Conservation (phyloP, 2,329 filamentous ascomycete species). For the Fusarium citri region DNA sequence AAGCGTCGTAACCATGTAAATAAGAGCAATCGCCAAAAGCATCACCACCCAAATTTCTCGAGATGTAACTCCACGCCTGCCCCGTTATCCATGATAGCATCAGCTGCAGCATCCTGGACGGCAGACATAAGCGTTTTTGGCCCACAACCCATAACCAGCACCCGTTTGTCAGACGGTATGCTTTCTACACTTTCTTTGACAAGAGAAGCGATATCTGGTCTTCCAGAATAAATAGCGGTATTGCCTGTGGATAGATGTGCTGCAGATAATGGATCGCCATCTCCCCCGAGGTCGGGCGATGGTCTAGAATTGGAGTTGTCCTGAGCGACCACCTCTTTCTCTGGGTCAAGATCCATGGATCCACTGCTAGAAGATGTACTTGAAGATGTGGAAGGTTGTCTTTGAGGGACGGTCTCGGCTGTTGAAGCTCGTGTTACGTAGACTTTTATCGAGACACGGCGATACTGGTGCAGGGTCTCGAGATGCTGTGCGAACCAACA, state of each 20-base stretch:
- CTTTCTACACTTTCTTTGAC: constrained; percentile 49
- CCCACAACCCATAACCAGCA: constrained; percentile 61
- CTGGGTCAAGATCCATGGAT: constrained; percentile 10
- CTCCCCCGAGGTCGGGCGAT: constrained; percentile 34
- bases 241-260: constrained; percentile 5
- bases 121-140: constrained; percentile 56
- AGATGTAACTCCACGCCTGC: constrained; percentile 61
- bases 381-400: constrained; percentile 11
- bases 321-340: constrained; percentile 17
- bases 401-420: constrained; percentile 13
- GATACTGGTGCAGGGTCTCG: constrained; percentile 46
- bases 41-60: constrained; percentile 60
- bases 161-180: constrained; percentile 47
- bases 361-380: constrained; percentile 23
- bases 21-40: too few relatives aligned
- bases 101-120: constrained; percentile 56
- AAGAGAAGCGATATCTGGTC: constrained; percentile 54
- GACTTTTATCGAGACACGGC: constrained; percentile 48
- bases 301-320: constrained; percentile 1
- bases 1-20: not conserved
- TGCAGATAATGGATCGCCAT: constrained; percentile 15
- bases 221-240: constrained; percentile 47
- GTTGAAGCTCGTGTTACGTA: constrained; percentile 51
- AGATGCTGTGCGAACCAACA: constrained; percentile 55
- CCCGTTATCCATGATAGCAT: constrained; percentile 54